Evolutionary conservation across 2,329 filamentous ascomycete genomes (phyloP), one percentile per base, ranked within the genome.

Genomic region (Diaporthe caulivora): DNA sequence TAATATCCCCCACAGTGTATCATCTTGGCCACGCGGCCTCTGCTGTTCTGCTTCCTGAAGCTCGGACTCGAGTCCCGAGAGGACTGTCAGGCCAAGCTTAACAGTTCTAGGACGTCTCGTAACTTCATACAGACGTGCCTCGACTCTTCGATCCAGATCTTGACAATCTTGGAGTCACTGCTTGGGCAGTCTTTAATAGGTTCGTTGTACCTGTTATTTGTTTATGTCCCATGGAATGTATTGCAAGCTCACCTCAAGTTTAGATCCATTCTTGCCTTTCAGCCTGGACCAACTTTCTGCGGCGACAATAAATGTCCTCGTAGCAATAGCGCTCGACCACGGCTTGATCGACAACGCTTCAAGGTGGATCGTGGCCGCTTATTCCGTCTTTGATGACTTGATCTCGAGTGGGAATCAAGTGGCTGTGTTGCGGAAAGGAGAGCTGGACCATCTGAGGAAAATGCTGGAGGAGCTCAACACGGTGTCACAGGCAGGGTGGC

Each of bases 31-130:
- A 82, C 81, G 11, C 75, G 81, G 1, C 81, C 81, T 0, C 44
- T 82, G 0, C 44, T 82, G 0, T 77, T 82, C 7, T 82, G 80
- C 65, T 82, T 81, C 37, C 65, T 82, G 3, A 82, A 81, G 40
- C 86, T 88, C 1, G 79, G 62, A 13, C 44, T 65, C 2, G 62
- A 65, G 17, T 65, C 62, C 26, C 44, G 44, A 31, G 62, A 65
- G 37, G 62, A 51, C 9, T 65, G 62, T 6, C 62, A 65, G 44
- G 17, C 31, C 2, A 65, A 65, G 29, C 62, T 65, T 21, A 80
- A 11, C 88, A 86, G 29, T 80, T 80, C 9, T 76, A 77, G 72
- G 81, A 78, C 15, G 77, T 81, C n/a, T 65, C 78, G 79, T 68
- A 82, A 81, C 57, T 72, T 82, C 40, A 65, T 65, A 3, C 62